These are phyloP conservation scores for Hyphopichia khmerensis DNA, from an alignment of 1,139 yeast genomes.

Conservation along the genomic window DNA sequence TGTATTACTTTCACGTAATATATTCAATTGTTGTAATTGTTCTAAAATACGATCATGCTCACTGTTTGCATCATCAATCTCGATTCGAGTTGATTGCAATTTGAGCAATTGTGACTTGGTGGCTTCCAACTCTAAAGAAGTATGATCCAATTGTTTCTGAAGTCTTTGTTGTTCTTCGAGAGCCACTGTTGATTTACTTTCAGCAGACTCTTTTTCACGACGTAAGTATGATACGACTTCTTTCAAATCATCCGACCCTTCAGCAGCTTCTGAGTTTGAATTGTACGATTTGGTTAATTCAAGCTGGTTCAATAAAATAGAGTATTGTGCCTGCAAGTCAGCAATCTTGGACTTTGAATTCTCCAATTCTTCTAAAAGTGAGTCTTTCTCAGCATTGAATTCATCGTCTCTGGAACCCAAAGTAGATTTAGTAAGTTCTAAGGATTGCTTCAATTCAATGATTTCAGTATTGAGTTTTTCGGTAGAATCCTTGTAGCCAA, in stretches of 20 bases:
- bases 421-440: slow-evolving; percentile 15
- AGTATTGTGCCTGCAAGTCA: slow-evolving; percentile 66
- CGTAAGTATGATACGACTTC: slow-evolving; percentile 65
- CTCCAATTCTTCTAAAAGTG: slow-evolving; percentile 55
- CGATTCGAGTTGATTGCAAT: slow-evolving; percentile 31
- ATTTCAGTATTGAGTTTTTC: slow-evolving; percentile 36
- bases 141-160: slow-evolving; percentile 39
- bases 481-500: slow-evolving; percentile 43
- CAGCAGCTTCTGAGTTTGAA: slow-evolving; percentile 8
- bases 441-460: slow-evolving; percentile 26
- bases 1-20: slow-evolving; percentile 71
- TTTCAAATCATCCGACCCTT: slow-evolving; percentile 31
- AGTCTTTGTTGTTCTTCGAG: slow-evolving; percentile 50
- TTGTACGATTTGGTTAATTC: slow-evolving; percentile 40
- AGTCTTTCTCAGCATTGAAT: slow-evolving; percentile 20
- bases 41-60: slow-evolving; percentile 57
- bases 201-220: slow-evolving; percentile 74
- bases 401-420: slow-evolving; percentile 26
- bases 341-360: slow-evolving; percentile 44
- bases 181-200: slow-evolving; percentile 53
- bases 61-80: slow-evolving; percentile 37
- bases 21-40: slow-evolving; percentile 66
- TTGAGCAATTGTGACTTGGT: slow-evolving; percentile 43
- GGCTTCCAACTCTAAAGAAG: slow-evolving; percentile 44
- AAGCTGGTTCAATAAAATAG: slow-evolving; percentile 66